Conservation (phyloP, 2,329 filamentous ascomycete genomes). For the Purpureocillium takamizusanense region DNA sequence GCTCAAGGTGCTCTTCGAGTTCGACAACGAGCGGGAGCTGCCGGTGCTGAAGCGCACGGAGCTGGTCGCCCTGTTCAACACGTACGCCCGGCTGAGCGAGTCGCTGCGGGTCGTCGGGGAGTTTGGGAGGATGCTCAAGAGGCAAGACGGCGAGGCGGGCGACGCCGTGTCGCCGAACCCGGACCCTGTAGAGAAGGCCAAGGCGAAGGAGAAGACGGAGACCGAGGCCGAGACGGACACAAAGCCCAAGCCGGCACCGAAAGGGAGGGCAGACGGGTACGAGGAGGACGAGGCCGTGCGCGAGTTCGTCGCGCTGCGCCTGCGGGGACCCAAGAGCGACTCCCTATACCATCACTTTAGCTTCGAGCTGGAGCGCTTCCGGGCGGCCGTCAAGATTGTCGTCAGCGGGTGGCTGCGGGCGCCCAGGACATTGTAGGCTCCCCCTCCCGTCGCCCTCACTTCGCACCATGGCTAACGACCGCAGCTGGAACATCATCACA, state of each 20-base stretch:
- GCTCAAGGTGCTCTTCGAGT: conserved; percentile 92
- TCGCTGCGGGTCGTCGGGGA: conserved; percentile 66
- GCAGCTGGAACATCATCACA: conserved; percentile 32
- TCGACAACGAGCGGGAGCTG: conserved; percentile 59
- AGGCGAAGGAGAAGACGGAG: conserved; percentile 28
- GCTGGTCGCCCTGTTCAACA: conserved; percentile 90
- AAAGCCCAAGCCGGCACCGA: conserved; percentile 13
- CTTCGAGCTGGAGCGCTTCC: conserved; percentile 56
- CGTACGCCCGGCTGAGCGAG: conserved; percentile 76
- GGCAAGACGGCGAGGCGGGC: conserved; percentile 9
- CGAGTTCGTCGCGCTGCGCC: conserved; percentile 15
- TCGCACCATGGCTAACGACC: not conserved
- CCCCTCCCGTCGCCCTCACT: not conserved
- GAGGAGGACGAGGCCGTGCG: conserved; percentile 15
- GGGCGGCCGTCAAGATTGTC: conserved; percentile 55
- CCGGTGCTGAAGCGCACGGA: conserved; percentile 80
- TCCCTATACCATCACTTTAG: conserved; percentile 47
- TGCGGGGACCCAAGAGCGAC: conserved; percentile 15
- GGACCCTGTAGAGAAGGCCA: conserved; percentile 28
- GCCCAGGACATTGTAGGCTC: conserved; percentile 61
- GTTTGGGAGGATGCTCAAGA: conserved; percentile 53
- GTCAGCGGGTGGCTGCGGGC: conserved; percentile 60
- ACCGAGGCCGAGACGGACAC: conserved; percentile 28
- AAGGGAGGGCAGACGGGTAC: not conserved
- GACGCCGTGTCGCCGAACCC: not conserved